A percentile compares a stretch with the other conserved stretches of the same genome.
Evolutionary conservation across 2,329 filamentous ascomycete genomes (phyloP).

Genomic region (Periconia sp.): DNA sequence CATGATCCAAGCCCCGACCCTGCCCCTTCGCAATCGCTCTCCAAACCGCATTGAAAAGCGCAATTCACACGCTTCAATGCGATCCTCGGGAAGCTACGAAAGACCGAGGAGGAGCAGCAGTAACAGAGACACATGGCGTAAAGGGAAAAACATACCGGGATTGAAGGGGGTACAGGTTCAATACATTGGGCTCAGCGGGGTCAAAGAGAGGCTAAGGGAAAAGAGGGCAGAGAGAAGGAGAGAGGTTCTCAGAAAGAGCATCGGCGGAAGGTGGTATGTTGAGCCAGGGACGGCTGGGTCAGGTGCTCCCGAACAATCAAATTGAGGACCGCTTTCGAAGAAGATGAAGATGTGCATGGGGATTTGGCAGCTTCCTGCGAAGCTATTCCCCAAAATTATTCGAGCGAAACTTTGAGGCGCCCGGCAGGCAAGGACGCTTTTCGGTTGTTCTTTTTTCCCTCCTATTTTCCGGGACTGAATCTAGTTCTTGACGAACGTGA

Average conservation of each 20-base stretch:
- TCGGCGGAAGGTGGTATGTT: constrained; percentile 53
- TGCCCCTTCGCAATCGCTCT: constrained; percentile 20
- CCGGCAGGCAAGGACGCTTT: no score
- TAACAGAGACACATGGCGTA: constrained; percentile 30
- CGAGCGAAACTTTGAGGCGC: no score
- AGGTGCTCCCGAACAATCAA: no score
- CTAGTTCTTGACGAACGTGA: no score
- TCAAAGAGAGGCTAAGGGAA: constrained; percentile 56
- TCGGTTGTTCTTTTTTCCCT: no score
- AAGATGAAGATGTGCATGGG: no score
- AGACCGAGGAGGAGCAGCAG: constrained; percentile 3
- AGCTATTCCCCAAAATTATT: no score
- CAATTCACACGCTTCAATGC: not conserved
- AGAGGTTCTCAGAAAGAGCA: constrained; percentile 60
- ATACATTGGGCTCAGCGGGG: constrained; percentile 57
- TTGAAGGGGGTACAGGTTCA: constrained; percentile 55
- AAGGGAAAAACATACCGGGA: constrained; percentile 47
- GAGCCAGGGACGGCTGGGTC: constrained; percentile 21
- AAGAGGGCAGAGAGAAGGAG: constrained; percentile 59
- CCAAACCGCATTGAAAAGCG: constrained; percentile 33
- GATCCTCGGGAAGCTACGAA: constrained; percentile 1
- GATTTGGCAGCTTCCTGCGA: no score
- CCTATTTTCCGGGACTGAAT: no score
- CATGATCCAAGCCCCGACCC: constrained; percentile 33
- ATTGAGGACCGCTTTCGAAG: no score